Evolutionary conservation across 2,329 filamentous ascomycete genomes (phyloP).

Genomic region (Celoporthe dispersa): DNA sequence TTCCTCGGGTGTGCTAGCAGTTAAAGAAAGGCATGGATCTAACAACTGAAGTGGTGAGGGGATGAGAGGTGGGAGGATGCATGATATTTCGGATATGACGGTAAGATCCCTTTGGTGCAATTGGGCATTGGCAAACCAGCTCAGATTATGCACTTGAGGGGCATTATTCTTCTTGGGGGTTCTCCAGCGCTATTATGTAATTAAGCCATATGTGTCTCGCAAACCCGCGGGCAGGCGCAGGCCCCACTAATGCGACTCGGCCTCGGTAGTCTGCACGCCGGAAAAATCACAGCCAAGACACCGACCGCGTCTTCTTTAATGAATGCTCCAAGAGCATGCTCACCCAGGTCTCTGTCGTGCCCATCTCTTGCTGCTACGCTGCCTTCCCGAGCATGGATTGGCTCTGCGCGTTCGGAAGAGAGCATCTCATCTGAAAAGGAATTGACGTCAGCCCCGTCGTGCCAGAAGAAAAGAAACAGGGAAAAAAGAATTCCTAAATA

Average conservation of each 20-base stretch:
- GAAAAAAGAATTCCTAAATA: not conserved
- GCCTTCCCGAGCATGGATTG: not conserved
- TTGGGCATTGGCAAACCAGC: not conserved
- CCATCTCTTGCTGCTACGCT: not conserved
- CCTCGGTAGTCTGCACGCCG: not conserved
- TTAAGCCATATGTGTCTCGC: not conserved
- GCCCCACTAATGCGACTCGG: not conserved
- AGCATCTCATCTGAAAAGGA: not conserved
- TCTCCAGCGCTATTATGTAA: not conserved
- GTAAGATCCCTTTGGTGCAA: not conserved
- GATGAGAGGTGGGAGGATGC: not conserved
- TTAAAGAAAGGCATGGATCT: not conserved
- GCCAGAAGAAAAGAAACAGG: not conserved
- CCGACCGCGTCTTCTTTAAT: conserved; percentile 2
- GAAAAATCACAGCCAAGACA: not conserved
- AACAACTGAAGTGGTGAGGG: not conserved
- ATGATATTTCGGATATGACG: not conserved
- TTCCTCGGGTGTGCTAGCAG: not conserved
- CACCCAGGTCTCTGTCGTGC: not conserved
- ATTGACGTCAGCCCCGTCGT: not conserved
- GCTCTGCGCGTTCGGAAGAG: not conserved
- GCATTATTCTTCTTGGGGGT: too few relatives aligned
- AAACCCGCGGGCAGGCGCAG: not conserved
- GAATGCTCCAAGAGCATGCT: not conserved
- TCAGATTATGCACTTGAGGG: not conserved